Percentiles rank a stretch among this genome's conserved stretches.
Conservation (phyloP, 805 yeast genomes). For the Lipomyces yamanashiensis region DNA sequence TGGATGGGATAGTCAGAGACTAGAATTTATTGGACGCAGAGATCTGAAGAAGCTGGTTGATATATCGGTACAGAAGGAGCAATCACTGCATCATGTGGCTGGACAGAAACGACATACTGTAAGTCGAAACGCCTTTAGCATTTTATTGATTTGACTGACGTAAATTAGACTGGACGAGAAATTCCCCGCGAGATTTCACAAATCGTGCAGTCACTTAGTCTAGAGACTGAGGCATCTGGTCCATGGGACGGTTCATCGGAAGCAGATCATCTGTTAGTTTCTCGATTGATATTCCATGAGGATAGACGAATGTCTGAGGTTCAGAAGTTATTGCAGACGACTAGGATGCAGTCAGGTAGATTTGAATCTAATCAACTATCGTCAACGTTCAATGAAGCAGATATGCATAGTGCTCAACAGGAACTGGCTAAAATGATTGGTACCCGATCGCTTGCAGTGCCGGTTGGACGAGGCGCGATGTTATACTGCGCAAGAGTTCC, state of each 20-base stretch:
- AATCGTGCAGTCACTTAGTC: conserved; percentile 41
- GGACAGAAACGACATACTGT: conserved; percentile 37
- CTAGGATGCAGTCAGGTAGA: conserved; percentile 59
- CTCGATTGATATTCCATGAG: conserved; percentile 70
- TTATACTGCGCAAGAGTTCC: conserved; percentile 73
- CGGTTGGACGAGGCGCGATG: conserved; percentile 78
- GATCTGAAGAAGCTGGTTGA: conserved; percentile 54
- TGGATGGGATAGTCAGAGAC: conserved; percentile 51
- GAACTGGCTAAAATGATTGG: conserved; percentile 66
- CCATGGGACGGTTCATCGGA: conserved; percentile 77
- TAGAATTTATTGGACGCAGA: conserved; percentile 67
- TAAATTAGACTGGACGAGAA: conserved; percentile 19
- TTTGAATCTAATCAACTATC: conserved; percentile 53
- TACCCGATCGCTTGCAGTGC: conserved; percentile 71
- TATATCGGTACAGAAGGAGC: background rate
- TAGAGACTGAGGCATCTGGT: conserved; percentile 50
- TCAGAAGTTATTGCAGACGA: conserved; percentile 70
- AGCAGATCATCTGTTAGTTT: conserved; percentile 67
- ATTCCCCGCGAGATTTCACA: conserved; percentile 51
- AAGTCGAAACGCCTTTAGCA: conserved; percentile 9
- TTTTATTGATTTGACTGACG: background rate
- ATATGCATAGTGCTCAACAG: conserved; percentile 40
- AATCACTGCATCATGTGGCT: background rate
- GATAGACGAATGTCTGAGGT: conserved; percentile 84
- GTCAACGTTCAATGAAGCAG: conserved; percentile 61